Percentiles rank a stretch among this genome's conserved stretches.
Conservation (phyloP, 345 rosid species). For the Euphorbia lathyris region DNA sequence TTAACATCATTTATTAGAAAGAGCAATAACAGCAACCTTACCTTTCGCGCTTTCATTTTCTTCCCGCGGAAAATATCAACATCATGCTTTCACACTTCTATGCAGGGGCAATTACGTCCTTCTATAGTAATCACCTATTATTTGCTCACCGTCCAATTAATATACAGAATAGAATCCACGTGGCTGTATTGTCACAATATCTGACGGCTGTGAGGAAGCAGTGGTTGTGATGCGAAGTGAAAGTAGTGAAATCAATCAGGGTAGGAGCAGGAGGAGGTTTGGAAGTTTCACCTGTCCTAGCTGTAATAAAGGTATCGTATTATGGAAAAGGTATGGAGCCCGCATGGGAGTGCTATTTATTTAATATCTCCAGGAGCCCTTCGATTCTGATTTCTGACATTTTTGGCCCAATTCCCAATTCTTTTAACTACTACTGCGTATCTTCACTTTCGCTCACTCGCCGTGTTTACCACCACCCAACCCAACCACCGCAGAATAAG, state of each 20-base stretch:
- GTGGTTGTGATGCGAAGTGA: not conserved
- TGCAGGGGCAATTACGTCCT: not conserved
- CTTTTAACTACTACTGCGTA: not conserved
- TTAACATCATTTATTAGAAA: no score
- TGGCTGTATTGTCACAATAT: not conserved
- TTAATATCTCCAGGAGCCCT: not conserved
- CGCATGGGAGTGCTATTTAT: not conserved
- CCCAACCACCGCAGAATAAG: no score
- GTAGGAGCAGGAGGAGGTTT: not conserved
- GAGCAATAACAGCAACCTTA: no score
- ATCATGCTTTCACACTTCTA: not conserved
- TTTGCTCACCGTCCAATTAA: slow-evolving; percentile 11
- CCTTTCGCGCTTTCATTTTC: not conserved
- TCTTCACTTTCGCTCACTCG: not conserved
- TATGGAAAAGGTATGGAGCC: slow-evolving; percentile 14
- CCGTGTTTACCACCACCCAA: slow-evolving; percentile 4
- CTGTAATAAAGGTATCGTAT: slow-evolving; percentile 10
- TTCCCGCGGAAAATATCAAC: slow-evolving; percentile 5
- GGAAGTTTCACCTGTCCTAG: slow-evolving; percentile 14
- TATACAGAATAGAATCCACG: not conserved
- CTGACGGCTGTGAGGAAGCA: not conserved
- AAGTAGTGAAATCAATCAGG: not conserved
- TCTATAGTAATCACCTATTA: no score
- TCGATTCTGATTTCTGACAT: slow-evolving; percentile 2
- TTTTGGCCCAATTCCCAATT: slow-evolving; percentile 18